phyloP scores from a whole-genome alignment of 257 asterid genomes.

The Datura wrightii region DNA sequence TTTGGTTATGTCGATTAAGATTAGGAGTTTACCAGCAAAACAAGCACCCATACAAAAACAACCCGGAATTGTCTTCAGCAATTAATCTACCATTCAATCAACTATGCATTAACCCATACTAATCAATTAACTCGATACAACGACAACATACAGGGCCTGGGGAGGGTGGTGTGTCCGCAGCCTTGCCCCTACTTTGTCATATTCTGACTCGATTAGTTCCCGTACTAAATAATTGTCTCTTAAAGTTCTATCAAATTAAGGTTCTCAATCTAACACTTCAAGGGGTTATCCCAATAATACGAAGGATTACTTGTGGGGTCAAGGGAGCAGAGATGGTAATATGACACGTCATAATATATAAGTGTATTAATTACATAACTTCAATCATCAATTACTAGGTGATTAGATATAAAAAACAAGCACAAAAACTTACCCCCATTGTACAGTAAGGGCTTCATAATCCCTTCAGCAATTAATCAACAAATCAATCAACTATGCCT shows the following conservation, averaged over 20 bases:
- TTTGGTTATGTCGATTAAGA: neutral
- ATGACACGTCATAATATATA: neutral
- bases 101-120: neutral
- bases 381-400: neutral
- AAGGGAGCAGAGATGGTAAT: neutral
- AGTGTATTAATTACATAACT: neutral
- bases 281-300: neutral
- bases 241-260: neutral
- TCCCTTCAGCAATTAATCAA: slow-evolving; percentile 39
- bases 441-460: slow-evolving; percentile 69
- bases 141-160: no score
- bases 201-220: neutral
- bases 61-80: neutral
- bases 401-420: neutral
- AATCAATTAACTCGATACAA: neutral
- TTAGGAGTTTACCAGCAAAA: slow-evolving; percentile 4
- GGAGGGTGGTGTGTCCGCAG: no score
- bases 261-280: neutral
- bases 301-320: neutral
- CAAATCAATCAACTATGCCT: no score
- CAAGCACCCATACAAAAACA: neutral
- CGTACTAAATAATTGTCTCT: neutral
- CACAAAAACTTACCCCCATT: slow-evolving; percentile 65
- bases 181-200: neutral
- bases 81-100: neutral